Conservation (phyloP, 2,329 filamentous ascomycete species). For the Rugonectria rugulosa region DNA sequence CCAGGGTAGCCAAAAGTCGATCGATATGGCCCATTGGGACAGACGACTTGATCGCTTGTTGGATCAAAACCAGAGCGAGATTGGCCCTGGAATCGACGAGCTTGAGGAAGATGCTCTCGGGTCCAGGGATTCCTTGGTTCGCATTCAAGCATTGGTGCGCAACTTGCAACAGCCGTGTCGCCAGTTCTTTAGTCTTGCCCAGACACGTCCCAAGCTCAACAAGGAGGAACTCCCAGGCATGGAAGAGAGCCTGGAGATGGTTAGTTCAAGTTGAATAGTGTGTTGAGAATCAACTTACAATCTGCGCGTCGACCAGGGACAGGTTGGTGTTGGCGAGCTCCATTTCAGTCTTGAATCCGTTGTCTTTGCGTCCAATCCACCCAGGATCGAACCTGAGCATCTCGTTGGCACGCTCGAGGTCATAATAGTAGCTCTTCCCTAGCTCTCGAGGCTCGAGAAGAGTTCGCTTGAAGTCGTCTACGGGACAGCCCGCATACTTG, state of each 20-base stretch:
- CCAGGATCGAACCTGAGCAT: slow-evolving; percentile 80
- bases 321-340: slow-evolving; percentile 88
- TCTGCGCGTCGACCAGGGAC: slow-evolving; percentile 90
- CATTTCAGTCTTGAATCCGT: slow-evolving; percentile 85
- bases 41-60: slow-evolving; percentile 72
- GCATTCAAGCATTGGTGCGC: slow-evolving; percentile 79
- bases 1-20: slow-evolving; percentile 58
- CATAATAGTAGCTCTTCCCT: slow-evolving; percentile 84
- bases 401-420: slow-evolving; percentile 75
- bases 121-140: slow-evolving; percentile 75
- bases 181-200: slow-evolving; percentile 61
- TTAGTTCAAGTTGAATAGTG: slow-evolving; percentile 38
- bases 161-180: slow-evolving; percentile 76
- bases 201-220: slow-evolving; percentile 79
- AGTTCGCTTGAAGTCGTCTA: slow-evolving; percentile 84
- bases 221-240: slow-evolving; percentile 88
- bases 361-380: slow-evolving; percentile 74
- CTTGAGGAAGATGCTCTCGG: slow-evolving; percentile 82
- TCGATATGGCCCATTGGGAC: slow-evolving; percentile 59
- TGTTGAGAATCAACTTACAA: slow-evolving; percentile 71
- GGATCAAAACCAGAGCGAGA: slow-evolving; percentile 82
- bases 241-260: slow-evolving; percentile 72
- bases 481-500: slow-evolving; percentile 75
- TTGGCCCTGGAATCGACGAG: slow-evolving; percentile 80
- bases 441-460: slow-evolving; percentile 69